Conservation (phyloP, 495 filamentous ascomycete species). For the Penicillium fimorum region DNA sequence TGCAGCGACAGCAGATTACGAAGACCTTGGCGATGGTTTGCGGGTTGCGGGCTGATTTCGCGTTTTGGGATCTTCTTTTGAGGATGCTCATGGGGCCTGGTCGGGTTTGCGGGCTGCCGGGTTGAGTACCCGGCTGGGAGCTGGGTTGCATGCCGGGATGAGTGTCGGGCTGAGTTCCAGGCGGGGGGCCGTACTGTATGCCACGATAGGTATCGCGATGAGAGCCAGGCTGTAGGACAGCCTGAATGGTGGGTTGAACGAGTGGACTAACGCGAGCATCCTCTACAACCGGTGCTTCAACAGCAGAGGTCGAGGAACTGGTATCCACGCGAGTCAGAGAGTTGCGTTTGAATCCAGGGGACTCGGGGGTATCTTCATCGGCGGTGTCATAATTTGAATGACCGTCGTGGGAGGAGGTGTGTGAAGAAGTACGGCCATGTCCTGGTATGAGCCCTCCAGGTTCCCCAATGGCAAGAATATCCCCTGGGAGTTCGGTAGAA, state of each 20-base stretch:
- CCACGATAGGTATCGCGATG: background rate
- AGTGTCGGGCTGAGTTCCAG: background rate
- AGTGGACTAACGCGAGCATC: background rate
- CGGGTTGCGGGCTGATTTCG: slow-evolving; percentile 23
- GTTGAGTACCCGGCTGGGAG: background rate
- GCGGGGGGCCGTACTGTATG: background rate
- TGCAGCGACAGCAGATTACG: slow-evolving; percentile 78
- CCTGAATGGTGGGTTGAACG: background rate
- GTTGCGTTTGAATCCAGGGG: slow-evolving; percentile 8
- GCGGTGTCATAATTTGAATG: slow-evolving; percentile 41
- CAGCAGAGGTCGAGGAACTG: background rate
- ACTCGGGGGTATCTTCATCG: slow-evolving; percentile 31
- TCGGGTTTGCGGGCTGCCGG: slow-evolving; percentile 5
- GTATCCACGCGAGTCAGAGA: background rate
- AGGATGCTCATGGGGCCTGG: slow-evolving; percentile 9
- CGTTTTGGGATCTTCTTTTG: slow-evolving; percentile 16
- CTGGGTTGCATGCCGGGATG: background rate
- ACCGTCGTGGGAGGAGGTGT: slow-evolving; percentile 16
- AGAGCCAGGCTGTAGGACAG: background rate
- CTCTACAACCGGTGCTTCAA: background rate
- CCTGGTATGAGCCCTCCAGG: slow-evolving; percentile 2
- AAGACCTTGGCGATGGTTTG: slow-evolving; percentile 70
- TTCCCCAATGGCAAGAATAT: background rate
- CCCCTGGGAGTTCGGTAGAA: slow-evolving; percentile 1
- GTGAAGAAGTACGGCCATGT: slow-evolving; percentile 20